Evolutionary conservation across 129 eudicot genomes (phyloP).

Genomic region (Flaveria brownii): DNA sequence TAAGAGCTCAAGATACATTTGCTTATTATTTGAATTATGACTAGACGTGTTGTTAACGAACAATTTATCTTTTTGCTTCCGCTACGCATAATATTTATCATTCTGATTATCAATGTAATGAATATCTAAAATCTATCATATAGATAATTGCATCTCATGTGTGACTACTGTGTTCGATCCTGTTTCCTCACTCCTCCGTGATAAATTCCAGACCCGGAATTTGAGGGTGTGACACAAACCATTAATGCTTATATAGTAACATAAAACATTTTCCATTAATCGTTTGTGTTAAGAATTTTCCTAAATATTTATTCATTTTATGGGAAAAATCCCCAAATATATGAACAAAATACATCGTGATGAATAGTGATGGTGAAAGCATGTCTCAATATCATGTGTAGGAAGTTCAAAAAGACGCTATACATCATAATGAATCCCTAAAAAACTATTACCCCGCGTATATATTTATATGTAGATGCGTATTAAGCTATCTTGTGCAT

Average conservation of each 20-base stretch:
- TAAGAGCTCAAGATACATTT: no score
- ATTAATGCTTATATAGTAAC: not conserved
- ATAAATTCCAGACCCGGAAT: no score
- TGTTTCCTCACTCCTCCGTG: no score
- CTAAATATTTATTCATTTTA: not conserved
- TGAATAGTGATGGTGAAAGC: constrained; percentile 5
- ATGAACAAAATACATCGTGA: constrained; percentile 13
- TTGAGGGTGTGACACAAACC: no score
- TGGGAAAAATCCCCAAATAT: not conserved
- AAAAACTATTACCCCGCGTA: constrained; percentile 21
- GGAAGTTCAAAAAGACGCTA: constrained; percentile 10
- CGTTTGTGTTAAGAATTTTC: not conserved
- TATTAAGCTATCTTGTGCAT: constrained; percentile 30
- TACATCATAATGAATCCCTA: constrained; percentile 20
- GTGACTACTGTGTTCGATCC: no score
- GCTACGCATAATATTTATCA: no score
- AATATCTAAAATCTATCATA: no score
- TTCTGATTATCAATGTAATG: no score
- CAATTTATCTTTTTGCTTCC: no score
- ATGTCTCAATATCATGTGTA: constrained; percentile 2
- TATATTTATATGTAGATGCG: constrained; percentile 31
- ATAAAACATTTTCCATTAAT: not conserved
- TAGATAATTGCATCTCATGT: no score
- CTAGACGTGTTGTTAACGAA: no score
- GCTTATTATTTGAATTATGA: no score